These are phyloP conservation scores for Phlebiopsis flavidoalba DNA, from an alignment of 768 basidiomycete genomes.

Conservation along the genomic window DNA sequence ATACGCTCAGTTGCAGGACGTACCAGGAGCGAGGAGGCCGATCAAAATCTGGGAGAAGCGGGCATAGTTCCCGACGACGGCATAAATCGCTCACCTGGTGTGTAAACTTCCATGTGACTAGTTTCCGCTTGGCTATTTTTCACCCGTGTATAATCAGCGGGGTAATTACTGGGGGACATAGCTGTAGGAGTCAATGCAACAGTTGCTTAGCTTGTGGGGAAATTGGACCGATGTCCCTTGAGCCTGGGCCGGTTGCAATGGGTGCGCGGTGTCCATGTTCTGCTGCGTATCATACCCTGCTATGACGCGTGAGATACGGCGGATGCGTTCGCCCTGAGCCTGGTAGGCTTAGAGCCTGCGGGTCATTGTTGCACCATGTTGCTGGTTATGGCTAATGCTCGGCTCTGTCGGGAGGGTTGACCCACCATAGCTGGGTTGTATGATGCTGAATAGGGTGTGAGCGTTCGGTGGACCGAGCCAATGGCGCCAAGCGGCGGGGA, in stretches of 20 bases:
- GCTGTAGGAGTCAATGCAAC: conserved; percentile 16
- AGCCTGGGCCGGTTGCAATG: conserved; percentile 29
- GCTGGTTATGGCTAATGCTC: conserved; percentile 58
- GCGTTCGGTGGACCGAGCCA: too few species aligned
- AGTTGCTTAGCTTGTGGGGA: too few species aligned
- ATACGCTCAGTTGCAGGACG: too few species aligned
- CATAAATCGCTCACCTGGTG: too few species aligned
- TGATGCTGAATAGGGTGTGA: too few species aligned
- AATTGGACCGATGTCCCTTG: conserved; percentile 17
- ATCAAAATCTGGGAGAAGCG: too few species aligned
- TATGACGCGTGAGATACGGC: conserved; percentile 27
- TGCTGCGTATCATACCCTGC: conserved; percentile 25
- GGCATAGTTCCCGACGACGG: not conserved
- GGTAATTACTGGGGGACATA: conserved; percentile 18
- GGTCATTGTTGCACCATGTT: conserved; percentile 46
- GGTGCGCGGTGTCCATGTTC: conserved; percentile 1
- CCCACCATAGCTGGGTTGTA: too few species aligned
- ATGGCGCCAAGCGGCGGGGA: conserved; percentile 52
- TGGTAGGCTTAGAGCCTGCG: conserved; percentile 24
- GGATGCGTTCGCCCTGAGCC: conserved; percentile 24
- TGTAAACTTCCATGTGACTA: too few species aligned
- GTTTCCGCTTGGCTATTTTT: not conserved
- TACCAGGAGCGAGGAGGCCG: too few species aligned
- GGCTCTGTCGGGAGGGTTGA: too few species aligned
- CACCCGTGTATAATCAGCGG: conserved; percentile 11